Base-by-base conservation (phyloP, 179 eudicot species). In the Spergularia azorica region DNA sequence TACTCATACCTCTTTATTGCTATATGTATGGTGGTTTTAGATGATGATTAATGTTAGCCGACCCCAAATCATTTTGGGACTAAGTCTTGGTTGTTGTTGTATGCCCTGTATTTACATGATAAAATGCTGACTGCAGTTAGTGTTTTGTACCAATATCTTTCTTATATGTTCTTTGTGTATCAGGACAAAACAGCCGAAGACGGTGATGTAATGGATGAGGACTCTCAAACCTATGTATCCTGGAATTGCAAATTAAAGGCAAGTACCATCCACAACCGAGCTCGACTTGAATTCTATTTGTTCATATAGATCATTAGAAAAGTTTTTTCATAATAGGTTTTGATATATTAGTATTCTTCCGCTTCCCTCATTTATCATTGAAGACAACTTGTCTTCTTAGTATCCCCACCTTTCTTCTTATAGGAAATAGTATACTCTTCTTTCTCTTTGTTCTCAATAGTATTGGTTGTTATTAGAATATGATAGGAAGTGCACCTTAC, bases 221-320 rank as follows among this genome's bases (percentile, higher is more conserved):
- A 76, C 59, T 84, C 89, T 72, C 82, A 80, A 36, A 66, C 79
- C 63, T 56, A 82, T 77, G 63, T 83, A 79, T 87, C 87, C 76
- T 77, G 70, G 58, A 46, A 67, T 77, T 83, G 92, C 85, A 76
- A 81, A 80, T 73, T 85, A 83, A 91, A 90, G 89, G 98, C 88
- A 63, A 73, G 81, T 75, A 58, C 67, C 77, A 20, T 70, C 15
- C 17, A 20, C 32, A 39, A 54, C 67, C 52, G 36, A 67, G 36
- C 55, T 17, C 55, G 15, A 64, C 54, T 58, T 52, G 68, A 69
- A 59, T 36, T 77, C 60, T 16, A 20, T 70, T 20, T 59, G 54
- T 71, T 39, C 14, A 55, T 67, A 63, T 48, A 12, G 20, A 15
- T 43, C 8, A 4, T 6, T 43, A 43, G 48, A 43, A 43, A 43